These are phyloP conservation scores for Pelargonium cotyledonis DNA, from an alignment of 441 rosid genomes.

Conservation along the genomic window DNA sequence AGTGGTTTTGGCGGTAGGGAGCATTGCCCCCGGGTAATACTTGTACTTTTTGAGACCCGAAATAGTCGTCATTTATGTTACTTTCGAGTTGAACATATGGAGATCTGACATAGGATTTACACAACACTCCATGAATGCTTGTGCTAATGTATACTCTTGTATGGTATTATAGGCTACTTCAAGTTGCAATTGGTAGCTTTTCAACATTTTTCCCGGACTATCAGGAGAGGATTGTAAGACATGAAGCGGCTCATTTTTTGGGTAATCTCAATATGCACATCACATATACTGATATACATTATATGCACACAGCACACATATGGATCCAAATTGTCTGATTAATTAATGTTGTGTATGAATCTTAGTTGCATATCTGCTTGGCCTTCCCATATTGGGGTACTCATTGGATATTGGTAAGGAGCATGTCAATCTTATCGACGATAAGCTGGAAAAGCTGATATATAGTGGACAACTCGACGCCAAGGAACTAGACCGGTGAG, in stretches of 20 bases:
- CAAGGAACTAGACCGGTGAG: constrained; percentile 76
- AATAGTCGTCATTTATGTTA: not conserved
- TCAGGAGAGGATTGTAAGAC: constrained; percentile 73
- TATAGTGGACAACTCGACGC: constrained; percentile 84
- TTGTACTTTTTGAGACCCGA: not conserved
- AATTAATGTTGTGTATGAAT: not conserved
- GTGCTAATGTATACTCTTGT: constrained; percentile 6
- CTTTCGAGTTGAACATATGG: not conserved
- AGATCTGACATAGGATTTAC: not conserved
- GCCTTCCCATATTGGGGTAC: constrained; percentile 79
- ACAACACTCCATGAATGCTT: not conserved
- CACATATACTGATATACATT: not conserved
- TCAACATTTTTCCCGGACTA: constrained; percentile 79
- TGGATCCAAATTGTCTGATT: constrained; percentile 1
- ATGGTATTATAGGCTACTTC: constrained; percentile 55
- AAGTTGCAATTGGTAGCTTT: constrained; percentile 77
- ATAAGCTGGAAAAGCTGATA: constrained; percentile 67
- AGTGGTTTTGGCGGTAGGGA: constrained; percentile 69
- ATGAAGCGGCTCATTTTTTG: constrained; percentile 94
- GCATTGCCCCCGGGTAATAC: constrained; percentile 72
- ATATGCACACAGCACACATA: not conserved
- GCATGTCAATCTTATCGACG: constrained; percentile 77
- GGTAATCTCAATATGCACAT: constrained; percentile 31
- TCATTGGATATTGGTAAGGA: constrained; percentile 89
- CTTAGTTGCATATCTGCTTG: constrained; percentile 73